Evolutionary conservation across 2,329 filamentous ascomycete genomes (phyloP).

Genomic region (Epichloe bromicola): DNA sequence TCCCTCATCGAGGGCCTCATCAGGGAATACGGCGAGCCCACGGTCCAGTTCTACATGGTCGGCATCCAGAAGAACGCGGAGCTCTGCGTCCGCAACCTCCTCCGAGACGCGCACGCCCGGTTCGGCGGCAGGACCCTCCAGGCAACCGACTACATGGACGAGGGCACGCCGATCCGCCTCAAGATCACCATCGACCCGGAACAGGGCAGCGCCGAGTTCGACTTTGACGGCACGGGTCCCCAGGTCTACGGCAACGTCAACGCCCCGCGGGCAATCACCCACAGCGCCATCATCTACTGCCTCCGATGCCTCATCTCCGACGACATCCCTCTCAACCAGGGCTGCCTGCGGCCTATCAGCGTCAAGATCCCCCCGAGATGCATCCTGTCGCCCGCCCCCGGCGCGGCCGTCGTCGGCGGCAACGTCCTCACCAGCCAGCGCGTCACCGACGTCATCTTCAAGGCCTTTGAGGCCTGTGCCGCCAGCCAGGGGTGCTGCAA

Average conservation of each 20-base stretch:
- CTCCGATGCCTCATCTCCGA: constrained; percentile 65
- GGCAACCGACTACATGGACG: constrained; percentile 72
- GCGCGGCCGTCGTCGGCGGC: constrained; percentile 69
- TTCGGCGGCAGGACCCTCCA: constrained; percentile 59
- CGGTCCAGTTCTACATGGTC: constrained; percentile 75
- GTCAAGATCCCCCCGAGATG: constrained; percentile 61
- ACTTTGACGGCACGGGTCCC: constrained; percentile 67
- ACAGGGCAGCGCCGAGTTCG: constrained; percentile 66
- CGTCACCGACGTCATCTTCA: constrained; percentile 36
- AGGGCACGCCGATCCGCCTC: constrained; percentile 63
- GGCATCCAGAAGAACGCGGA: constrained; percentile 73
- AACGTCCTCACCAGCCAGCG: constrained; percentile 48
- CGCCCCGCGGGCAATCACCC: constrained; percentile 69
- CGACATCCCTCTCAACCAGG: constrained; percentile 75
- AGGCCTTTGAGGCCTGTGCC: constrained; percentile 67
- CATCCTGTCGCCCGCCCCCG: constrained; percentile 65
- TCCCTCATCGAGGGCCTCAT: constrained; percentile 66
- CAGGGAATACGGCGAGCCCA: constrained; percentile 62
- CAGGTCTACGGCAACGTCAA: constrained; percentile 75
- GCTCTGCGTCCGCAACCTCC: constrained; percentile 55
- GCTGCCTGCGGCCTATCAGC: constrained; percentile 62
- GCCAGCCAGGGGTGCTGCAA: constrained; percentile 73
- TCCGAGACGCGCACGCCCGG: constrained; percentile 56
- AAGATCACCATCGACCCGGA: constrained; percentile 62
- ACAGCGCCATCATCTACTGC: constrained; percentile 80